Conservation (phyloP, 2,329 filamentous ascomycete species). For the Calonectria ilicicola region DNA sequence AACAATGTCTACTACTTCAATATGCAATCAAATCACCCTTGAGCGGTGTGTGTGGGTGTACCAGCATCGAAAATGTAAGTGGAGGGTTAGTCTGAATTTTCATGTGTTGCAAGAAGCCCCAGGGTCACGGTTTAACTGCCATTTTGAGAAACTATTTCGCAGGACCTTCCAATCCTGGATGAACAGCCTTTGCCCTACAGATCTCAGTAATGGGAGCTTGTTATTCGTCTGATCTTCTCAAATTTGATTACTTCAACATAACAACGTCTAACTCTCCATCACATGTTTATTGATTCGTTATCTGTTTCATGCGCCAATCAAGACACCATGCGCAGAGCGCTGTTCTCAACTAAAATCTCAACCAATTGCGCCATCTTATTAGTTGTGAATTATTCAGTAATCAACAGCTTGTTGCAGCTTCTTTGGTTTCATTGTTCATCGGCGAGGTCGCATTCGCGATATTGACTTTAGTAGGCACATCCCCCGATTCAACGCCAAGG, state of each 20-base stretch:
- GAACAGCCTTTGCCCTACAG: neutral
- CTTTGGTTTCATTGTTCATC: neutral
- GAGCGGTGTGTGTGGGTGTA: neutral
- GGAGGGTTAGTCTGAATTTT: neutral
- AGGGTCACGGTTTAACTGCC: neutral
- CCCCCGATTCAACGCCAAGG: neutral
- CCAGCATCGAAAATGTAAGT: neutral
- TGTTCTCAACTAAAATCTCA: neutral
- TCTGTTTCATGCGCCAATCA: neutral
- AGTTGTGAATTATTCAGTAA: too few species aligned
- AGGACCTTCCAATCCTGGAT: slow-evolving; percentile 2
- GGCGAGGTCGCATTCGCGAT: neutral
- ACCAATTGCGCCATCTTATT: neutral
- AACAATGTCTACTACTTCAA: neutral
- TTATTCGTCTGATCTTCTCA: neutral
- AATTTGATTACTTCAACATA: neutral
- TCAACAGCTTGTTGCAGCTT: neutral
- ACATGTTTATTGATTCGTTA: neutral
- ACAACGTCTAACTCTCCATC: neutral
- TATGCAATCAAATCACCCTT: neutral
- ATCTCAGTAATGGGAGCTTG: neutral
- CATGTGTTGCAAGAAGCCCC: neutral
- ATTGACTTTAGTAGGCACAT: neutral
- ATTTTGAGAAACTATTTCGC: neutral
- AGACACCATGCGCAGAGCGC: too few species aligned